Evolutionary conservation across 139 green algal species (phyloP).

Genomic region (Spirogloea muscicola): DNA sequence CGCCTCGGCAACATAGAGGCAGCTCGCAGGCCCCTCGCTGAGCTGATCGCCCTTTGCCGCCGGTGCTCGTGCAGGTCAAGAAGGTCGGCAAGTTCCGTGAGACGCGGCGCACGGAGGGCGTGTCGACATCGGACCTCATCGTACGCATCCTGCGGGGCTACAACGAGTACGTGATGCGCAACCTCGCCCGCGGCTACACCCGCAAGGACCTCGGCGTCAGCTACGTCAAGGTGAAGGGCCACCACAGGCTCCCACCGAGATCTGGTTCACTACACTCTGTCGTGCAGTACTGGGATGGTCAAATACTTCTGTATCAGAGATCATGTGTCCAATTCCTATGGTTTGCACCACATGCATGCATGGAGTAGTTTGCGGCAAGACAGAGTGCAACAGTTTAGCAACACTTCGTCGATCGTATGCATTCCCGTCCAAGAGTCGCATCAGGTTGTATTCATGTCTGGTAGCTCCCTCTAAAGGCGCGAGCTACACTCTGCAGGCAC

Average conservation of each 20-base stretch:
- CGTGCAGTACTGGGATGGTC: neutral
- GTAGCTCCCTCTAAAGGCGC: no score
- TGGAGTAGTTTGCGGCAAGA: constrained; percentile 53
- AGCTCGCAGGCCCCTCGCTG: no score
- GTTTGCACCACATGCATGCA: no score
- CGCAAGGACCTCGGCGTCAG: constrained; percentile 67
- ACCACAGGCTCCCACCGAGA: neutral
- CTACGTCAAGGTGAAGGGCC: constrained; percentile 48
- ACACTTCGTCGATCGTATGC: no score
- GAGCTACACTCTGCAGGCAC: no score
- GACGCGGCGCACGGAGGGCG: constrained; percentile 81
- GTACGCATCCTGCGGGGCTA: constrained; percentile 85
- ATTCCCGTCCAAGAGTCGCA: no score
- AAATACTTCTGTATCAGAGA: no score
- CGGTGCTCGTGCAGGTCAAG: constrained; percentile 76
- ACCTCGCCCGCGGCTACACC: constrained; percentile 77
- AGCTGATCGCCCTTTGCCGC: no score
- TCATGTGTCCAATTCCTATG: no score
- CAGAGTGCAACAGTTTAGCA: no score
- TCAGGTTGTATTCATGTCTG: no score
- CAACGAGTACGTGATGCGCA: constrained; percentile 89
- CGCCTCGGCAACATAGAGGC: no score
- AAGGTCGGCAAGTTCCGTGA: constrained; percentile 71
- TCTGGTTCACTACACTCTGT: neutral
- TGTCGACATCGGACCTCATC: constrained; percentile 87